Base-by-base conservation (phyloP, 78 protist genomes). In the Isochrysis galbana region DNA sequence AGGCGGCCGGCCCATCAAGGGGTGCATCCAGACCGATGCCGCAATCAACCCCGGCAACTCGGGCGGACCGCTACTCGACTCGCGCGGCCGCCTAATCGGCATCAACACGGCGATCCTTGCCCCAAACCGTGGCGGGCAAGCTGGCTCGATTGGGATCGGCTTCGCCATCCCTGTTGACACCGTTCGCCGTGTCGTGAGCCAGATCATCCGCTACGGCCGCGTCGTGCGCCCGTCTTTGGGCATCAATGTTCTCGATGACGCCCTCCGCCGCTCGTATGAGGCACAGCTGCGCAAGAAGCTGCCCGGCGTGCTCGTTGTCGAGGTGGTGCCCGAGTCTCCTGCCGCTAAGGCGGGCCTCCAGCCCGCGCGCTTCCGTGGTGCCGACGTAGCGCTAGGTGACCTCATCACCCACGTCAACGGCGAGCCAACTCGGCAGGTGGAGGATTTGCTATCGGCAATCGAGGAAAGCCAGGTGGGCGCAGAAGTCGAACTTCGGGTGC, bases 21-120 rank as follows among this genome's bases (percentile, higher is more conserved):
- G n/a, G 22, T 54, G 72, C 80, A 42, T 90, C 32, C 92, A 90
- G 48, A 90, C 92, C 36, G 92, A 90, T 48, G 92, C 92, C 46
- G 72, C 92, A 0, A 90, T 90, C 48, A 90, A 90, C 86, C 92
- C 92, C 2, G 92, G 92, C 84, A 90, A 90, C 48, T 41, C 67
- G 70, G 92, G 92, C 45, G 92, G 74, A 21, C 92, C 92, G 55
- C 92, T 90, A 19, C 48, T 90, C 45, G 82, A 90, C 83, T 90
- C 92, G 44, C 45, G 38, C 36, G 92, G 92, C 46, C 2, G 36
- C 61, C 69, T 90, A 11, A 70, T 90, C 80, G 92, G 92, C 74
- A 47, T 90, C n/a, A 90, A 90, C 92, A 90, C 92, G 25, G 86
- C 86, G 29, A 54, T 90, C 78, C 29, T 42, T 61, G 10, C 86